phyloP scores from a whole-genome alignment of 164 flowering plant species.

The Aristolochia contorta region DNA sequence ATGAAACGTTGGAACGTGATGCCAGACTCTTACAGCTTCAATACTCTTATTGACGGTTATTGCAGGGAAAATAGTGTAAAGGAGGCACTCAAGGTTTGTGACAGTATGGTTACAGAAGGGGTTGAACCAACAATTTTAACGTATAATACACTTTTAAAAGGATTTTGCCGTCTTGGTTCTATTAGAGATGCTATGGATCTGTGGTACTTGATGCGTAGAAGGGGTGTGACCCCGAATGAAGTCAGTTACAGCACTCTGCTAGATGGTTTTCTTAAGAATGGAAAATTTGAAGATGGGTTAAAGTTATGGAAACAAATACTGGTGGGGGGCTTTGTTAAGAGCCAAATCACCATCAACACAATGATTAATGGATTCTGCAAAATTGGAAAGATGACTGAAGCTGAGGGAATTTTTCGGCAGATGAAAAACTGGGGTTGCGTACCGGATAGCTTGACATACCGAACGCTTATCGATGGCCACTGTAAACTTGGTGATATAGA shows the following conservation, averaged over 20 bases:
- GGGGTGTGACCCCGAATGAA: conserved; percentile 58
- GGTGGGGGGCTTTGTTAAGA: conserved; percentile 43
- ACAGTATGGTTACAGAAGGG: conserved; percentile 46
- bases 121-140: conserved; percentile 48
- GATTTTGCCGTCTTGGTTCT: conserved; percentile 41
- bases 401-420: conserved; percentile 39
- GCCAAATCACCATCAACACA: conserved; percentile 40
- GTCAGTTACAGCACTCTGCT: conserved; percentile 63
- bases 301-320: conserved; percentile 53
- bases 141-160: conserved; percentile 79
- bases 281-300: conserved; percentile 42
- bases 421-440: conserved; percentile 55
- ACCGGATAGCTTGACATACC: conserved; percentile 64
- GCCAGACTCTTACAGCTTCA: conserved; percentile 68
- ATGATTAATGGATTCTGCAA: conserved; percentile 77
- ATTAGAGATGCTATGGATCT: conserved; percentile 51
- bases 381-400: conserved; percentile 64
- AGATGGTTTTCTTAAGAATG: conserved; percentile 57
- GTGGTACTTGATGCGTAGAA: conserved; percentile 60
- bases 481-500: conserved; percentile 51
- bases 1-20: conserved; percentile 46
- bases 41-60: conserved; percentile 66
- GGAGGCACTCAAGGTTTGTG: conserved; percentile 52
- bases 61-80: conserved; percentile 35
- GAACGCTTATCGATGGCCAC: conserved; percentile 71